These are phyloP conservation scores for Botrytis fabae DNA, from an alignment of 2,329 filamentous ascomycete genomes.

Conservation along the genomic window DNA sequence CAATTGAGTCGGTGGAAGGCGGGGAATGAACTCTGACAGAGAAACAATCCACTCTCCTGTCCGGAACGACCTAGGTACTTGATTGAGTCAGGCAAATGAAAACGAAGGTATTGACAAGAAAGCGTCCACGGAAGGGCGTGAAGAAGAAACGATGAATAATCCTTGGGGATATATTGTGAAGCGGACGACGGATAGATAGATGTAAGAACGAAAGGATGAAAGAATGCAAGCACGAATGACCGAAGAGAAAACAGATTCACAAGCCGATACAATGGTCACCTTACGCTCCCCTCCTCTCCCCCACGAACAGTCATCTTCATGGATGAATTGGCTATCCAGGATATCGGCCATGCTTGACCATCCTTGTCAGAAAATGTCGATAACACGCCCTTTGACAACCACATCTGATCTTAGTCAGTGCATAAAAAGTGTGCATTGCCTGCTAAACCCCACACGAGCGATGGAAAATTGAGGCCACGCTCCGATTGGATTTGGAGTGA, in stretches of 20 bases:
- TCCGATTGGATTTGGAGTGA: background rate
- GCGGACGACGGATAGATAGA: background rate
- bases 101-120: constrained; percentile 10
- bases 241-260: background rate
- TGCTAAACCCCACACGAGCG: background rate
- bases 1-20: background rate
- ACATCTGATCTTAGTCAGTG: background rate
- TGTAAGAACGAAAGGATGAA: background rate
- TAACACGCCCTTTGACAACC: constrained; percentile 11
- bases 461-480: background rate
- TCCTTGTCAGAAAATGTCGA: constrained; percentile 12
- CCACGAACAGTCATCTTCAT: background rate
- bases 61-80: background rate
- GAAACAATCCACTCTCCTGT: background rate
- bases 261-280: background rate
- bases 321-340: background rate
- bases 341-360: background rate
- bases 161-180: constrained; percentile 8
- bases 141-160: constrained; percentile 9
- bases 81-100: background rate
- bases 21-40: background rate
- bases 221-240: background rate
- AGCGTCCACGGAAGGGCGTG: constrained; percentile 33
- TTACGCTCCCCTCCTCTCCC: background rate
- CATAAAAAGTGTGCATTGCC: background rate